Base-by-base conservation (phyloP, 1,284 basidiomycete genomes). In the Mycena sp. region DNA sequence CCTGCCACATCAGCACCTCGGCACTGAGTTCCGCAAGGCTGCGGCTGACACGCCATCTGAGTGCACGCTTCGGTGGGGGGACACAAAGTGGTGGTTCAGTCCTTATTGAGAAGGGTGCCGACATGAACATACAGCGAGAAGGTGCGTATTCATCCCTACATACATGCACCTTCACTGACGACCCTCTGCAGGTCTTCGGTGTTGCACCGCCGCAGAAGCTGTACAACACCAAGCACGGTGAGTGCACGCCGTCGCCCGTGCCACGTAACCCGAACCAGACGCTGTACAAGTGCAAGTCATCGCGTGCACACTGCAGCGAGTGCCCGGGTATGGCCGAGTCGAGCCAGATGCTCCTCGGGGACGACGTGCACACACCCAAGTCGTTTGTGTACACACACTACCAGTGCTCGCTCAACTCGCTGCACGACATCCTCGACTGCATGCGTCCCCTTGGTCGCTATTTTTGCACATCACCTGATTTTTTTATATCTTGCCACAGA, bases 71-170 rank as follows among this genome's bases (percentile, higher is more conserved):
- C n/a, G n/a, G n/a, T n/a, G n/a, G n/a, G n/a, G n/a, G n/a, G n/a
- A n/a, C n/a, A n/a, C n/a, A n/a, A n/a, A n/a, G n/a, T n/a, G n/a
- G n/a, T n/a, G n/a, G n/a, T n/a, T 89, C 87, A 71, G 87, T 90
- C 62, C 80, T 93, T 49, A 83, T 86, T 67, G 85, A 86, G 26
- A 81, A 78, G 67, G 91, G 93, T 72, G 92, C 91, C 77, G 88
- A 89, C 16, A 83, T 90, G 71, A 91, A 90, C 70, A 91, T 94
- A 49, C 83, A 87, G 57, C 78, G 91, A 93, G 76, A 89, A 90
- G 86, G 91, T 91, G 61, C 46, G 81, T 76, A 9, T 11, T 10
- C 32, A 25, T 49, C 38, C 23, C 19, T 17, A 45, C 53, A 49
- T n/a, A 41, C 62, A 35, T 44, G 37, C 50, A 44, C 25, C 61